Conservation (phyloP, 306 rosid genomes). For the Cucumis cinereus region DNA sequence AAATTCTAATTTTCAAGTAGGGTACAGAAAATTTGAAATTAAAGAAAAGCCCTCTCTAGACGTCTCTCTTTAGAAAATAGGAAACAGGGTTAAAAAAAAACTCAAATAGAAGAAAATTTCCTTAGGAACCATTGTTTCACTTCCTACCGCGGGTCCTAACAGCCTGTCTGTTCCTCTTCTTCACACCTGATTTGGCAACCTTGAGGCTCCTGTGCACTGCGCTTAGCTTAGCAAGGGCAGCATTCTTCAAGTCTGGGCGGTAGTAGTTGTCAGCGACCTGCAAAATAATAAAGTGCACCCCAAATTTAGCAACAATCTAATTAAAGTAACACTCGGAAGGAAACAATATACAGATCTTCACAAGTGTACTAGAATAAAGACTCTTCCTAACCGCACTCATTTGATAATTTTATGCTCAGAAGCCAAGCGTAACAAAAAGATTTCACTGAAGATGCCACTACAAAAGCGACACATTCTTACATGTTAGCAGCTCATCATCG, state of each 20-base stretch:
- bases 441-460: slow-evolving; percentile 41
- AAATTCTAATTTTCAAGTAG: background rate
- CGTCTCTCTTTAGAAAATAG: background rate
- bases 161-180: slow-evolving; percentile 78
- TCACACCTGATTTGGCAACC: slow-evolving; percentile 61
- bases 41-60: background rate
- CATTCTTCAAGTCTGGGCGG: slow-evolving; percentile 64
- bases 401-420: slow-evolving; percentile 30
- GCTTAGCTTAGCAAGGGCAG: slow-evolving; percentile 70
- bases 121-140: slow-evolving; percentile 15
- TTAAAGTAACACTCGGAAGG: background rate
- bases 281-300: background rate
- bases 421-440: slow-evolving; percentile 81
- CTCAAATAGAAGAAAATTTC: background rate
- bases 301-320: background rate
- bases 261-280: slow-evolving; percentile 55
- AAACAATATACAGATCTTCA: background rate
- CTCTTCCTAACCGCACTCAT: background rate
- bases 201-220: slow-evolving; percentile 59
- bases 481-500: slow-evolving; percentile 23
- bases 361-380: too few relatives aligned
- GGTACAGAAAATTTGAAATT: background rate
- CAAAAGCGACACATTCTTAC: slow-evolving; percentile 20
- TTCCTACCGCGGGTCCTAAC: slow-evolving; percentile 22
- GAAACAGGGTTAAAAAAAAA: background rate